These are phyloP conservation scores for Tetradesmus obliquus DNA, from an alignment of 139 green algal genomes.

Conservation along the genomic window DNA sequence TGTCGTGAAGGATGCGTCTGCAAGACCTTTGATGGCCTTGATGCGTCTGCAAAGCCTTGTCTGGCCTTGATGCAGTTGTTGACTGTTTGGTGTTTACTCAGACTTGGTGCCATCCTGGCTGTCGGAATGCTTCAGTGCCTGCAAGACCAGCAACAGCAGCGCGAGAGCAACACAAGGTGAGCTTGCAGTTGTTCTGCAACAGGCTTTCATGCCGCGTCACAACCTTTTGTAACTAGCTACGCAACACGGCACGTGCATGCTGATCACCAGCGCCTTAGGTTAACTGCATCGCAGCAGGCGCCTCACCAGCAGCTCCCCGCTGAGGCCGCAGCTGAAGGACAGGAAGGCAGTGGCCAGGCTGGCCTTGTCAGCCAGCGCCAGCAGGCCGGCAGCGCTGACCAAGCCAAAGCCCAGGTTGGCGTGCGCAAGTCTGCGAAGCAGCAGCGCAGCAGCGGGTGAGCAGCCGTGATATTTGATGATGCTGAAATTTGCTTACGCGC, in stretches of 20 bases:
- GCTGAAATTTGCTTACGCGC: too few relatives aligned
- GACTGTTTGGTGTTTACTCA: neutral
- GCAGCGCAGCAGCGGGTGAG: neutral
- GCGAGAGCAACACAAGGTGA: neutral
- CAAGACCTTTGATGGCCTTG: neutral
- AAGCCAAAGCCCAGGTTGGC: constrained; percentile 32
- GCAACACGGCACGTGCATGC: neutral
- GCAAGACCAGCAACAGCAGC: neutral
- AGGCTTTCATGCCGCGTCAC: neutral
- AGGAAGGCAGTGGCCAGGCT: constrained; percentile 13
- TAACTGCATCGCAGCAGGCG: neutral
- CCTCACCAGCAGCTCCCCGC: constrained; percentile 34
- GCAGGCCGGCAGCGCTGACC: constrained; percentile 22
- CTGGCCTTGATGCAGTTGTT: neutral
- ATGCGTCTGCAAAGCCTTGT: neutral
- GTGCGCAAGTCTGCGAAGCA: constrained; percentile 10
- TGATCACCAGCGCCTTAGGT: neutral
- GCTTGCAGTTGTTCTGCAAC: neutral
- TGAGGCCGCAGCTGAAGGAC: constrained; percentile 32
- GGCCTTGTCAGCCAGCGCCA: constrained; percentile 21
- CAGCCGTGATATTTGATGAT: too few relatives aligned
- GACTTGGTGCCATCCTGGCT: neutral
- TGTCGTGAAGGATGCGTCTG: neutral
- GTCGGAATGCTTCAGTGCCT: neutral
- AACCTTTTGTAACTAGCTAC: too few relatives aligned